These are phyloP conservation scores for Boechera stricta DNA, from an alignment of 345 rosid genomes.

Conservation along the genomic window DNA sequence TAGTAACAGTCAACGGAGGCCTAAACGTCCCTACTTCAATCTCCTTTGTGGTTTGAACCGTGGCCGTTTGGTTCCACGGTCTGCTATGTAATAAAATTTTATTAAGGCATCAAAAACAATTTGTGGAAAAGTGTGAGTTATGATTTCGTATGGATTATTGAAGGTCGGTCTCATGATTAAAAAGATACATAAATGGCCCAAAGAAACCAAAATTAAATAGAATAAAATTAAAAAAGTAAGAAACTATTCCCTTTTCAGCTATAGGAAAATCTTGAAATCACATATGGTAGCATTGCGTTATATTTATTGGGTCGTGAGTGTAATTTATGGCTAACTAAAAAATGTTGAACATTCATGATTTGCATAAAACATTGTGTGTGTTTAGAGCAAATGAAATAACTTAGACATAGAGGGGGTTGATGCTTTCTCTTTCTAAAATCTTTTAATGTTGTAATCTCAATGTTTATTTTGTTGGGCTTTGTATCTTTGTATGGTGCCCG, in stretches of 20 bases:
- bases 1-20: constrained; percentile 21
- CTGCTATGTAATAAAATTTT: constrained; percentile 56
- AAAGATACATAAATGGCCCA: not conserved
- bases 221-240: too few relatives aligned
- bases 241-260: not conserved
- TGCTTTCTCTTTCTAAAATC: too few relatives aligned
- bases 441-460: too few relatives aligned
- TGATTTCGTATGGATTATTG: not conserved
- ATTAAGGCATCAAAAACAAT: not conserved
- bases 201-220: not conserved
- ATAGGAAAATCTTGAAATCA: not conserved
- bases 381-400: too few relatives aligned
- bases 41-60: constrained; percentile 75
- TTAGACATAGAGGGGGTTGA: too few relatives aligned
- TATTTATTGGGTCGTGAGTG: too few relatives aligned
- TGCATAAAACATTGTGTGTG: too few relatives aligned
- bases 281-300: too few relatives aligned
- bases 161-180: not conserved
- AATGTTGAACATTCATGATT: too few relatives aligned
- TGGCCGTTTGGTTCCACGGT: constrained; percentile 56
- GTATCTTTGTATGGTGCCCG: too few relatives aligned
- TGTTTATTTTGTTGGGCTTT: too few relatives aligned
- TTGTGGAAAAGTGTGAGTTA: not conserved
- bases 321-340: too few relatives aligned
- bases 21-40: constrained; percentile 33